These are phyloP conservation scores for Rhynchospora pubera DNA, from an alignment of 176 grass and related monocot species.

Conservation along the genomic window DNA sequence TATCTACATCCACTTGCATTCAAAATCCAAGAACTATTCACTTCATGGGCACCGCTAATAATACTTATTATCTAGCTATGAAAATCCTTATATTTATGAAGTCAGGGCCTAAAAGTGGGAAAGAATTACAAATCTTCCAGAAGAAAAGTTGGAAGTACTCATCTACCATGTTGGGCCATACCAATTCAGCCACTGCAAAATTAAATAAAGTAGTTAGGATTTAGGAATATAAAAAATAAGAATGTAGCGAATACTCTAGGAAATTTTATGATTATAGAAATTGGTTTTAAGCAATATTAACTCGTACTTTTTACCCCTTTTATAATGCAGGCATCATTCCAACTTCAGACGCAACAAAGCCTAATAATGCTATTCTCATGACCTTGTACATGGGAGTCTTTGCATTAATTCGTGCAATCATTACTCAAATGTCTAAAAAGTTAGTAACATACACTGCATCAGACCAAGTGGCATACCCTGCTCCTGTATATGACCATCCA, in stretches of 20 bases:
- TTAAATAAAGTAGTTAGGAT: background rate
- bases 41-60: background rate
- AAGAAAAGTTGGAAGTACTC: background rate
- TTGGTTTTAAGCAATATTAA: background rate
- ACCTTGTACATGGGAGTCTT: conserved; percentile 41
- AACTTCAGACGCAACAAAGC: conserved; percentile 4
- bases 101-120: background rate
- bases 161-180: background rate
- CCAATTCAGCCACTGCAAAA: background rate
- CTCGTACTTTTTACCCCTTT: too few relatives aligned
- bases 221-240: too few relatives aligned
- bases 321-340: background rate
- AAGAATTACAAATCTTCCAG: background rate
- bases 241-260: background rate
- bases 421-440: conserved; percentile 36
- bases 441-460: conserved; percentile 26
- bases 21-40: background rate
- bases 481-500: background rate
- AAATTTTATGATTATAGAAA: background rate
- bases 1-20: background rate
- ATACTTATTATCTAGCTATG: background rate
- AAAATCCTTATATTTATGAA: background rate
- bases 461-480: conserved; percentile 21
- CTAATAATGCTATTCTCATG: conserved; percentile 26
- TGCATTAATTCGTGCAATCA: conserved; percentile 34